Conservation (phyloP, 2,329 filamentous ascomycete genomes). For the Penicillium janthinellum region DNA sequence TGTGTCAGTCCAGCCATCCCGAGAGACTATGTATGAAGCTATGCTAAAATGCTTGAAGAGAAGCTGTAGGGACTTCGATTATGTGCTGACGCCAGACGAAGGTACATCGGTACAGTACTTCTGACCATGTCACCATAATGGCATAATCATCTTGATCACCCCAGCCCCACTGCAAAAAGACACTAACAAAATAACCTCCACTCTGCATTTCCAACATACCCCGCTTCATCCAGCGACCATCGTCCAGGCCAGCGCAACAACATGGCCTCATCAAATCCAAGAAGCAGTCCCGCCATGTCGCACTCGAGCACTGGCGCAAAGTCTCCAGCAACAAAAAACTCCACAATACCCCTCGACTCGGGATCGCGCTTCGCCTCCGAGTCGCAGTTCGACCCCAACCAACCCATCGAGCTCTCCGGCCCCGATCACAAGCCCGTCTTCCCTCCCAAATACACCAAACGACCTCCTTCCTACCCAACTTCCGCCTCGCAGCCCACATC, state of each 20-base stretch:
- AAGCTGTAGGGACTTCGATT: not conserved
- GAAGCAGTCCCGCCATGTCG: conserved; percentile 3
- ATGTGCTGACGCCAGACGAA: not conserved
- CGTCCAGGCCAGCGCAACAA: not conserved
- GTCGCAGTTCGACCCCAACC: not conserved
- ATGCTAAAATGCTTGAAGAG: not conserved
- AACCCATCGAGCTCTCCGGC: conserved; percentile 6
- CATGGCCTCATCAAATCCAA: not conserved
- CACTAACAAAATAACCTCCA: conserved; percentile 1
- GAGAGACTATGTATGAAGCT: too few relatives aligned
- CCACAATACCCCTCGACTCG: not conserved
- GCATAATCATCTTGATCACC: not conserved
- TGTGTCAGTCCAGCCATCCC: too few relatives aligned
- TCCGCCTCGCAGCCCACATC: not conserved
- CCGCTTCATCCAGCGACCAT: not conserved
- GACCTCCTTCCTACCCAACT: not conserved
- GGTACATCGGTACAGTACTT: not conserved
- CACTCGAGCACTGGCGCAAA: conserved; percentile 1
- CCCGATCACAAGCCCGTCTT: conserved; percentile 1
- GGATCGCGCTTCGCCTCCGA: not conserved
- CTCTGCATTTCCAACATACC: not conserved
- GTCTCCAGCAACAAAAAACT: not conserved
- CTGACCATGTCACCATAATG: not conserved
- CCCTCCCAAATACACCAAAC: conserved; percentile 6
- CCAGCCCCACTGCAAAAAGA: not conserved